Base-by-base conservation (phyloP, 495 filamentous ascomycete genomes). In the Niebla homalea region DNA sequence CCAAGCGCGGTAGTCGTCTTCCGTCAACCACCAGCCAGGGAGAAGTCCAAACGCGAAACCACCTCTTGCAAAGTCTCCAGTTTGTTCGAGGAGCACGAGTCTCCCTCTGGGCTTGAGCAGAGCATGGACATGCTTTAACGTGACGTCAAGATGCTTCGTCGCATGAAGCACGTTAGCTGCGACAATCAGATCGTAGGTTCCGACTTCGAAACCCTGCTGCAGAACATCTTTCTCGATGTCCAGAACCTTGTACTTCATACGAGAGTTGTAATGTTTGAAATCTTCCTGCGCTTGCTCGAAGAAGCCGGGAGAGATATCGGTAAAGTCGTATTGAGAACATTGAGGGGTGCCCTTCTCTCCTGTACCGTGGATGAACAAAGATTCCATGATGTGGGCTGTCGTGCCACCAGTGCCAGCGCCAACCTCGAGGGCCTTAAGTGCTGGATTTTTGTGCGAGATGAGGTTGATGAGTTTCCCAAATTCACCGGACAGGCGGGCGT, bases 111-210 rank as follows among this genome's bases (percentile, higher is more conserved):
- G 65, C 51, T 64, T 65, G 0, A 74, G 53, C 23, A 74, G 53
- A 36, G 47, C 55, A 7, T 59, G 58, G 12, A 58, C 53, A 45
- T 71, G 60, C 1, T 43, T 32, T 25, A 72, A 39, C 5, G 69
- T 69, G 5, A 48, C 53, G 3, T 49, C 49, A 25, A 72, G 57
- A 45, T 50, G 54, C 12, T 52, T 54, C 15, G 70, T 73, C 5
- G 71, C 69, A 45, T 75, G 71, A 5, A 73, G 37, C 3, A 77
- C 73, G 43, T 73, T 69, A 10, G 67, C 56, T 0, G 73, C 77
- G 15, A 80, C 48, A 6, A 81, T 60, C 0, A 81, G 51, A 50
- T 81, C 77, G 53, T 73, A 81, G 0, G 54, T 52, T 2, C 48
- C 64, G 7, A 40, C 49, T 15, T 68, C 60, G 43, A 76, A 75